These are phyloP conservation scores for Alternaria tenuissima DNA, from an alignment of 2,329 filamentous ascomycete species.

Conservation along the genomic window DNA sequence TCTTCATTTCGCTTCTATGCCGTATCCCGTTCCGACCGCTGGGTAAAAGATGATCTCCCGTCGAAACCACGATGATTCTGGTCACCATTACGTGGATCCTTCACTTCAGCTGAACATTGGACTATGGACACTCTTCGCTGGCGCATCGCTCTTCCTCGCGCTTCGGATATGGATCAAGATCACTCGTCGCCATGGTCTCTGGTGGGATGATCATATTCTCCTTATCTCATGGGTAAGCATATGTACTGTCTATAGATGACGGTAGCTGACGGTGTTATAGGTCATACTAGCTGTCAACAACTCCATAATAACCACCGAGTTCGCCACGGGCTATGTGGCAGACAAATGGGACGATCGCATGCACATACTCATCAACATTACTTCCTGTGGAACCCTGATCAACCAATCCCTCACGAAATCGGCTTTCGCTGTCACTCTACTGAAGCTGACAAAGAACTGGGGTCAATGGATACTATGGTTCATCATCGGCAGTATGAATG, in stretches of 20 bases:
- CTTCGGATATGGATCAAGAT: constrained; percentile 50
- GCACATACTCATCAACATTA: constrained; percentile 62
- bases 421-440: constrained; percentile 52
- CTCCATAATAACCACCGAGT: constrained; percentile 57
- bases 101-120: constrained; percentile 48
- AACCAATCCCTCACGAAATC: constrained; percentile 50
- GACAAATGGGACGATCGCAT: constrained; percentile 61
- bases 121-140: constrained; percentile 51
- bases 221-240: constrained; percentile 47
- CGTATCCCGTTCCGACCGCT: constrained; percentile 16
- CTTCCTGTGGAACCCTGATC: constrained; percentile 51
- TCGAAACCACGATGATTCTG: constrained; percentile 29
- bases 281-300: constrained; percentile 56
- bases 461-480: constrained; percentile 58
- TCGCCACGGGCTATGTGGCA: constrained; percentile 59
- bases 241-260: not conserved
- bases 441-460: constrained; percentile 57
- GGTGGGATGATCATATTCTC: constrained; percentile 53
- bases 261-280: constrained; percentile 36
- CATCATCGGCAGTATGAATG: constrained; percentile 60
- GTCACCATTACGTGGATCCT: constrained; percentile 46
- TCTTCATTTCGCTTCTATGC: constrained; percentile 19
- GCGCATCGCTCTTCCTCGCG: constrained; percentile 48
- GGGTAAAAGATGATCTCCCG: constrained; percentile 36
- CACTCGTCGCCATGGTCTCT: constrained; percentile 50